Evolutionary conservation across 2,329 filamentous ascomycete genomes (phyloP), one percentile per base, ranked within the genome.

Genomic region (Ambrosiella cleistominuta): DNA sequence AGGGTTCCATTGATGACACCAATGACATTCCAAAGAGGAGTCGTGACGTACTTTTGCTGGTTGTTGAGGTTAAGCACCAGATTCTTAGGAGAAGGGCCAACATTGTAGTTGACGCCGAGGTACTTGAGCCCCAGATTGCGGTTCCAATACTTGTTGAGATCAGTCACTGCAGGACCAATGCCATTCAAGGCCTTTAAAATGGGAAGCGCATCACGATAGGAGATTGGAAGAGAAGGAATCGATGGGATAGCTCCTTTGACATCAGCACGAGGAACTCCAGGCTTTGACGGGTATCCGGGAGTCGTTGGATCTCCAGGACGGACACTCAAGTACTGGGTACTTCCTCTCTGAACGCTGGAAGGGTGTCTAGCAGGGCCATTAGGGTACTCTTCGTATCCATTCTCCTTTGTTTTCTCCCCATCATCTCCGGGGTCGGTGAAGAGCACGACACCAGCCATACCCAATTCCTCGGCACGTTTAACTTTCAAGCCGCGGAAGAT

Each of bases 361-460:
- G 89, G 88, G 64, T 97, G 82, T 60, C 91, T 79, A 0, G 89
- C 91, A 12, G 90, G 89, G 0, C 93, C 91, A 12, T 89, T 74
- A 0, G 91, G 91, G 66, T 97, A 97, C 0, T 80, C 68, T 55
- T 83, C 77, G 65, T 85, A 79, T 0, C 90, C 91, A 64, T 95
- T 88, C 66, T 81, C 80, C 62, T 90, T 88, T 0, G 87, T 95
- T 12, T 86, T 75, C 7, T 84, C 75, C 15, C 86, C 87, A 70
- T 97, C 91, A 65, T 95, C 88, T 49, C 90, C 88, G 1, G 91
- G 91, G 67, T 97, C 91, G 50, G 77, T 84, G 71, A 91, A 97
- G 53, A 96, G 79, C 54, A 96, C 73, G 11, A 80, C 76, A n/a
- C 89, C 91, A 50, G 93, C 74, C 80, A 93, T 91, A 40, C 90